Evolutionary conservation across 208 protist species (phyloP), one percentile per base, ranked within the genome.

Genomic region (Acanthamoeba sp.): DNA sequence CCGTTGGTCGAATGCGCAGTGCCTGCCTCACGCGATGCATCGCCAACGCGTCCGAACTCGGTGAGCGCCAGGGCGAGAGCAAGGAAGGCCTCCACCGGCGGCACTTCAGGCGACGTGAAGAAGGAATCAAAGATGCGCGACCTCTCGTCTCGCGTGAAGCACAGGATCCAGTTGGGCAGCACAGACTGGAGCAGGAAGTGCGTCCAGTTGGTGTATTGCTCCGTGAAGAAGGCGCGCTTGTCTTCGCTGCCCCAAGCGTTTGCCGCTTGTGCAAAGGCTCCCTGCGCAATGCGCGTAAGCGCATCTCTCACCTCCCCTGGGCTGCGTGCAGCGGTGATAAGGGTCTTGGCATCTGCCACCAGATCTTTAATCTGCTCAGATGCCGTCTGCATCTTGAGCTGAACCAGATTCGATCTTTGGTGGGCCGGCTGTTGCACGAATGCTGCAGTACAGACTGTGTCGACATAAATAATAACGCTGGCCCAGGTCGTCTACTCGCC

Each of bases 91-190:
- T 55, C 50, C 32, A 62, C 12, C 16, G 10, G 32, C n/a, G 80
- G 80, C 50, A 88, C 50, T 24, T 88, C n/a, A 1, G n/a, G 48
- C 80, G 80, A 88, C 3, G 40, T 32, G 80, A 88, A 88, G 80
- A 88, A 88, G 29, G 36, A 20, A 38, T 88, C 80, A 22, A 88
- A 88, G 48, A 88, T 6, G 80, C 80, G 45, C 0, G 27, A 16
- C 29, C 80, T 22, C 50, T 88, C 80, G 10, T 55, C 45, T 7
- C 50, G 48, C 38, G 40, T 5, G 80, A 88, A 62, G 80, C 38
- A 52, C 32, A 62, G n/a, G 7, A 62, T 45, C 80, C 80, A 88
- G 50, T 88, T 88, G 38, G 80, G 80, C 80, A 88, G 45, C 27
- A 80, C 71, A 2, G 40, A 80, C 36, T 80, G 32, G 12, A 80